Base-by-base conservation (phyloP, 2,329 filamentous ascomycete genomes). In the Tetracladium maxilliforme region DNA sequence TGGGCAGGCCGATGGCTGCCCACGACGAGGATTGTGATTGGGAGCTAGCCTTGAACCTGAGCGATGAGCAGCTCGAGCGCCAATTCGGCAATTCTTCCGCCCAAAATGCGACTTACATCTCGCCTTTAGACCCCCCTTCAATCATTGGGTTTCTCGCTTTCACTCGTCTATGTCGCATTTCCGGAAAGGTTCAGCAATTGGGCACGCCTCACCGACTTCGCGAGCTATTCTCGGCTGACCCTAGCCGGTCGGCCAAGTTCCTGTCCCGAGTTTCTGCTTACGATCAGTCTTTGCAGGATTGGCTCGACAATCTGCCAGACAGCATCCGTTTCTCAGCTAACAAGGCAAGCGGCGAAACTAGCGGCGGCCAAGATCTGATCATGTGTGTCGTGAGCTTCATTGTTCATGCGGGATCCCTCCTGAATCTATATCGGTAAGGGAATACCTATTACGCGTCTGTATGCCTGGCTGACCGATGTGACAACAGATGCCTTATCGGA, bases 331-430 rank as follows among this genome's bases (percentile, higher is more conserved):
- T 43, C 19, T 45, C 41, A 2, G 39, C 35, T 12, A 37, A 37
- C 19, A 28, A 20, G 4, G n/a, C 29, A 10, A 29, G 30, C 7
- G 26, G 22, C 15, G 21, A 21, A 6, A 14, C 24, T 12, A 19
- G 22, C 8, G 33, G 32, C 2, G 30, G 32, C 5, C 29, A 34
- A 6, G 29, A 37, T n/a, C 31, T 43, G 14, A 34, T 38, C 10
- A 42, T 43, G 38, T 38, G 41, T 27, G 39, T 42, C 4, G 41
- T 44, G 10, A 31, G 39, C 11, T 44, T 43, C 23, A 40, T 45
- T 7, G 21, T 43, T 9, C 42, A 43, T 27, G 37, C 40, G 3
- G 41, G 41, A 2, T 41, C 36, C 4, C 30, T 44, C 1, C 22
- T 44, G 8, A 42, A 37, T 16, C 35, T 44, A 4, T 41, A 41